These are phyloP conservation scores for Talaromyces sp. DNA, from an alignment of 2,329 filamentous ascomycete species.

Conservation along the genomic window DNA sequence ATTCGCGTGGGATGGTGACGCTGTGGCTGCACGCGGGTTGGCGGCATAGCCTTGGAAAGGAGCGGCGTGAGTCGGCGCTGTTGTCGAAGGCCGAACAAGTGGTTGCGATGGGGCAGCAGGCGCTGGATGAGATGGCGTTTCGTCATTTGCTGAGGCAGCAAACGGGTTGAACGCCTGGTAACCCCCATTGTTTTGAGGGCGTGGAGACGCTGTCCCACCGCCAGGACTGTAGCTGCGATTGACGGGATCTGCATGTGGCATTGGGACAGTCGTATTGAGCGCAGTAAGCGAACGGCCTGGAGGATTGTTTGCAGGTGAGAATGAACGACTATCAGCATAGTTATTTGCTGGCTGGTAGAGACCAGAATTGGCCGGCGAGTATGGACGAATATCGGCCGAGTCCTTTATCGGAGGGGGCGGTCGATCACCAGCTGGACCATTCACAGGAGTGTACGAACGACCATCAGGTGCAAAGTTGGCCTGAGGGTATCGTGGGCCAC, in stretches of 20 bases:
- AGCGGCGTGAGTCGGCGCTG: neutral
- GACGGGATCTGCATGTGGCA: neutral
- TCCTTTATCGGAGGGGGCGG: neutral
- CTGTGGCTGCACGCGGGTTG: slow-evolving; percentile 9
- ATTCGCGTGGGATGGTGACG: slow-evolving; percentile 10
- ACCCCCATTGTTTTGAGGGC: slow-evolving; percentile 6
- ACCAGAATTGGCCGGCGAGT: neutral
- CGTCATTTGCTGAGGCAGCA: slow-evolving; percentile 1
- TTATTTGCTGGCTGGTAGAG: neutral
- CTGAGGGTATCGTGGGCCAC: neutral
- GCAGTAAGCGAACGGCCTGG: slow-evolving; percentile 13
- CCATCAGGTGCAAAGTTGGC: neutral
- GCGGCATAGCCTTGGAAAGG: slow-evolving; percentile 1
- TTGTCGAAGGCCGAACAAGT: slow-evolving; percentile 5
- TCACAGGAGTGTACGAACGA: neutral
- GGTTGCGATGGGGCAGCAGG: neutral
- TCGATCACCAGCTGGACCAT: neutral
- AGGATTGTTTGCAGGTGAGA: slow-evolving; percentile 12
- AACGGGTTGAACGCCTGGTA: slow-evolving; percentile 13
- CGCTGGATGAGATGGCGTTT: neutral
- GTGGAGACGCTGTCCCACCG: slow-evolving; percentile 8
- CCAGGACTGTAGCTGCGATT: slow-evolving; percentile 7
- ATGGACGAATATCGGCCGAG: neutral
- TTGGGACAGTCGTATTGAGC: neutral
- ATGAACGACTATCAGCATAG: slow-evolving; percentile 1